Evolutionary conservation across 2,329 filamentous ascomycete genomes (phyloP).

Genomic region (Pseudogymnoascus sp.): DNA sequence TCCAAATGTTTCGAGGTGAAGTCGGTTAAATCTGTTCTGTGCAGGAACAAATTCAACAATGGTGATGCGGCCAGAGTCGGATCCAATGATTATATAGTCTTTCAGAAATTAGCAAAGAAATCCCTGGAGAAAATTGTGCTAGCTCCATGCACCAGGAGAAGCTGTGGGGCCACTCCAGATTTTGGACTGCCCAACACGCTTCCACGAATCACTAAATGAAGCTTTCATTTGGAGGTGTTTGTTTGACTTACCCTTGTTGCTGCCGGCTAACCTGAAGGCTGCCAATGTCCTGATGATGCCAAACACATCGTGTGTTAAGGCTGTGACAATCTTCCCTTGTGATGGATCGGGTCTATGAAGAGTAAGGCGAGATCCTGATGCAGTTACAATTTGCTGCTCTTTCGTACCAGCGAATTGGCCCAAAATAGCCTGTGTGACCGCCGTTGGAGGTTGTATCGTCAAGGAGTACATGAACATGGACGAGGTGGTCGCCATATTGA

Average conservation of each 20-base stretch:
- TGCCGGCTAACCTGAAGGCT: constrained; percentile 86
- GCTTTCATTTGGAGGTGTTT: constrained; percentile 36
- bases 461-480: constrained; percentile 98
- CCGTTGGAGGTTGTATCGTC: constrained; percentile 87
- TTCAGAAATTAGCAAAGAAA: constrained; percentile 21
- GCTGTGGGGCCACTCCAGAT: constrained; percentile 15
- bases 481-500: constrained; percentile 85
- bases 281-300: constrained; percentile 88
- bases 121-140: constrained; percentile 6
- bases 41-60: constrained; percentile 86
- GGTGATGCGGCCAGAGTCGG: constrained; percentile 90
- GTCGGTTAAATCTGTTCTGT: constrained; percentile 78
- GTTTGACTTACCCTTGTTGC: constrained; percentile 79
- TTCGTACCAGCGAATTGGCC: constrained; percentile 95
- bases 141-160: constrained; percentile 10
- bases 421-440: constrained; percentile 82
- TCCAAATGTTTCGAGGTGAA: constrained; percentile 95
- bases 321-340: constrained; percentile 77
- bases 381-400: constrained; percentile 95
- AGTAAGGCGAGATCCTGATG: constrained; percentile 81
- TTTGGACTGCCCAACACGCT: constrained; percentile 49
- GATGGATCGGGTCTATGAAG: constrained; percentile 80
- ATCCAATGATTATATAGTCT: constrained; percentile 96
- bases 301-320: constrained; percentile 90
- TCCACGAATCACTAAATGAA: constrained; percentile 66